Base-by-base conservation (phyloP, 208 protist species). In the Crithidia acanthocephali region DNA sequence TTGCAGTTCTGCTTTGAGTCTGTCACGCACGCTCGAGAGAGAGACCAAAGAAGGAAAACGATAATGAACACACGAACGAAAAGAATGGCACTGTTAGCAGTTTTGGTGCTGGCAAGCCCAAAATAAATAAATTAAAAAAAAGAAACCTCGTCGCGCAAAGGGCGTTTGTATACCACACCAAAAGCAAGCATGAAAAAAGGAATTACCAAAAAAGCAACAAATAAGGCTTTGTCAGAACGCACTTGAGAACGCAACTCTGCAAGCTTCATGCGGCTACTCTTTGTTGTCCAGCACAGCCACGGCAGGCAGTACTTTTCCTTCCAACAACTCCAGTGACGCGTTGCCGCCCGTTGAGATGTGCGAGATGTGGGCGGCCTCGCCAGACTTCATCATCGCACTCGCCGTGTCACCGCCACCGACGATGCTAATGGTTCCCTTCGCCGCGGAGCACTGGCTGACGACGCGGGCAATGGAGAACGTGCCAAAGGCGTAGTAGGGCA, bases 321-420 rank as follows among this genome's bases (percentile, higher is more conserved):
- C 98, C 9, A 99, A 92, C 27, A 99, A 91, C 85, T 99, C 98
- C 33, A 99, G 89, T 11, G 95, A 98, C 13, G 98, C 99, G 78
- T 98, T 98, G 55, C 99, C 99, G 50, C 99, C 99, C 59, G 88
- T 99, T 33, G 88, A 98, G 35, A 99, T 93, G 81, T 99, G 98
- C 42, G 85, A 95, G 30, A 99, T 93, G 74, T 98, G 92, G 25
- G 95, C 76, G 23, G 86, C 88, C 37, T 95, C 77, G 15, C 89
- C 87, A 30, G 86, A 88, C 79, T 98, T 95, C 44, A 92, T 86
- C 30, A 88, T 90, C n/a, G 88, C 90, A 18, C 97, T 98, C 28
- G 96, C 98, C 57, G 98, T 99, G 79, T 99, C 99, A 61, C 98
- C 99, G 72, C 99, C 98, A 47, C 96, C 94, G 40, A 94, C 84